phyloP scores from a whole-genome alignment of 108 stramenopile species.

The Conticribra weissflogii region DNA sequence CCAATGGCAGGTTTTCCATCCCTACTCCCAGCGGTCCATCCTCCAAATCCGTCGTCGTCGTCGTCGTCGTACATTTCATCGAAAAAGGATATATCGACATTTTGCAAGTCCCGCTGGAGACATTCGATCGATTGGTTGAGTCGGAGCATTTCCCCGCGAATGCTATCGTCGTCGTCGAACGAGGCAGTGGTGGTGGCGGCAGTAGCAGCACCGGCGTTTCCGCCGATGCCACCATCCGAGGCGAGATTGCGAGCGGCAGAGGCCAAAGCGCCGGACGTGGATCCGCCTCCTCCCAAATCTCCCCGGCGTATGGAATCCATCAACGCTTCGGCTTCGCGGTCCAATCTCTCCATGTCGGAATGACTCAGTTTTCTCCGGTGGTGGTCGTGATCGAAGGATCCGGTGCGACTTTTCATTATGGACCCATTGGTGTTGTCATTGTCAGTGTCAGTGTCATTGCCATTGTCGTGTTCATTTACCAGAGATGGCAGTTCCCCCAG shows the following conservation, averaged over 20 bases:
- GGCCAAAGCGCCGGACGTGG: not conserved
- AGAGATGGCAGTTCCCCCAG: slow-evolving; percentile 12
- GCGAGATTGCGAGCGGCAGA: not conserved
- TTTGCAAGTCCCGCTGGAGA: slow-evolving; percentile 42
- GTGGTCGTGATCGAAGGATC: not conserved
- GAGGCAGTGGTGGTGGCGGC: not conserved
- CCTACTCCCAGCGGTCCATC: not conserved
- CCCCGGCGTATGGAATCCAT: slow-evolving; percentile 31
- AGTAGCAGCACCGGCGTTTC: no score
- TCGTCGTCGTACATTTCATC: slow-evolving; percentile 12
- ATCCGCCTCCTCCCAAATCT: slow-evolving; percentile 3
- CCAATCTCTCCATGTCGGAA: slow-evolving; percentile 19
- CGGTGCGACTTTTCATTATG: not conserved
- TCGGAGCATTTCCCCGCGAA: slow-evolving; percentile 37
- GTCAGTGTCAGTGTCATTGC: not conserved
- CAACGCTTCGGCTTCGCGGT: slow-evolving; percentile 28
- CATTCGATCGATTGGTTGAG: slow-evolving; percentile 23
- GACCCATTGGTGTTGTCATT: no score
- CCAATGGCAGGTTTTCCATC: slow-evolving; percentile 5
- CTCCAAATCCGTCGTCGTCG: slow-evolving; percentile 5
- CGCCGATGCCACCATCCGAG: not conserved
- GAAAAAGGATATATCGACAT: slow-evolving; percentile 24
- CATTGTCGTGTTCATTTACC: slow-evolving; percentile 5
- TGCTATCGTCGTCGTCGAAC: slow-evolving; percentile 41
- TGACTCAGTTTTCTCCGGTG: not conserved